A percentile compares a stretch with the other conserved stretches of the same genome.
phyloP scores from a whole-genome alignment of 129 eudicot species.

The Tanacetum coccineum region DNA sequence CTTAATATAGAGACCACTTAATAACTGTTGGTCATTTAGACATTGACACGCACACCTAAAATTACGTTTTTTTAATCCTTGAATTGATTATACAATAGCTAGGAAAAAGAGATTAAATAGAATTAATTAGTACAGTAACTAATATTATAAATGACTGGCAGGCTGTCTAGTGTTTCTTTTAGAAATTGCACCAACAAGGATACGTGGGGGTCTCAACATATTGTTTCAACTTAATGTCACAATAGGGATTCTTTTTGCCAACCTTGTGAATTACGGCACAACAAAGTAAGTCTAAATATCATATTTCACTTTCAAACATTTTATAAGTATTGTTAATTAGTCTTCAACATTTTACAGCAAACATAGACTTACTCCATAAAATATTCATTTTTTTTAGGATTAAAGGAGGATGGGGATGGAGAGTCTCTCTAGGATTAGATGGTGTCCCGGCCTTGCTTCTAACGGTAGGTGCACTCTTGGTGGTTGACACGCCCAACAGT shows the following conservation, averaged over 20 bases:
- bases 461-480: constrained; percentile 70
- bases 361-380: not conserved
- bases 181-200: constrained; percentile 92
- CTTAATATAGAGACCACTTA: too few species aligned
- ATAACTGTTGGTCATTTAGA: too few species aligned
- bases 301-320: not conserved
- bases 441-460: constrained; percentile 78
- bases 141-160: constrained; percentile 10
- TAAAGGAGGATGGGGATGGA: constrained; percentile 88
- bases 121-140: too few species aligned
- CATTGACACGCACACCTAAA: too few species aligned
- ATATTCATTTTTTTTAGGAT: constrained; percentile 39
- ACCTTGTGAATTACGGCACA: constrained; percentile 80
- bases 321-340: not conserved
- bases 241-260: constrained; percentile 89
- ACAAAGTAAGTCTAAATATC: constrained; percentile 44
- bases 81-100: not conserved
- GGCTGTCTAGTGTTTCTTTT: constrained; percentile 95
- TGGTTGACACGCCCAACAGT: constrained; percentile 89
- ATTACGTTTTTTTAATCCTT: not conserved
- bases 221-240: constrained; percentile 92
- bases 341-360: not conserved
- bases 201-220: constrained; percentile 88
- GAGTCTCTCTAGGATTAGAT: constrained; percentile 81
- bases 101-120: not conserved